phyloP scores from a whole-genome alignment of 116 monocot species.

The Papilionanthe hybrid region DNA sequence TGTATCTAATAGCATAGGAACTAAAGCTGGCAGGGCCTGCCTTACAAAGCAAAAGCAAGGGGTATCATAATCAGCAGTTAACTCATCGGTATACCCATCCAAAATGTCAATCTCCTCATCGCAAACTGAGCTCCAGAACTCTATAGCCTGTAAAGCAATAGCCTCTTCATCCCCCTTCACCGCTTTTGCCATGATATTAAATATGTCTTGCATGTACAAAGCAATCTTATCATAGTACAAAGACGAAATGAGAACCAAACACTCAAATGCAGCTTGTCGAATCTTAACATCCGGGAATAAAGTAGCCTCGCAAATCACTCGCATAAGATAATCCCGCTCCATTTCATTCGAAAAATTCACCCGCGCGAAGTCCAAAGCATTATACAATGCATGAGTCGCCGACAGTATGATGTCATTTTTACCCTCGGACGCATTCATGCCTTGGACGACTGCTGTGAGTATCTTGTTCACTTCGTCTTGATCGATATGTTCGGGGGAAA shows the following conservation, averaged over 20 bases:
- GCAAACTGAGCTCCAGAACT: conserved; percentile 12
- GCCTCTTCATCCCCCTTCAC: conserved; percentile 10
- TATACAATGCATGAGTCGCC: background rate
- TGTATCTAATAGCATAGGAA: conserved; percentile 33
- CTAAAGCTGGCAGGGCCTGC: conserved; percentile 34
- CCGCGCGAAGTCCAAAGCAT: conserved; percentile 7
- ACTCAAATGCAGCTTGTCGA: conserved; percentile 10
- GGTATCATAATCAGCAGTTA: conserved; percentile 27
- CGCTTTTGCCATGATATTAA: conserved; percentile 2
- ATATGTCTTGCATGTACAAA: conserved; percentile 11
- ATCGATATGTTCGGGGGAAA: conserved; percentile 3
- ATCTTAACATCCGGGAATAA: conserved; percentile 4
- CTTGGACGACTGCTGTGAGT: conserved; percentile 11
- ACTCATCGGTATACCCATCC: conserved; percentile 6
- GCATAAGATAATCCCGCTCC: conserved; percentile 7
- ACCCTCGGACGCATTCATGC: conserved; percentile 10
- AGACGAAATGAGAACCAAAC: conserved; percentile 3
- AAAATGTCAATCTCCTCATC: conserved; percentile 13
- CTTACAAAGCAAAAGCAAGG: conserved; percentile 30
- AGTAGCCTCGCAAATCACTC: conserved; percentile 9
- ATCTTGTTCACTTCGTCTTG: conserved; percentile 13
- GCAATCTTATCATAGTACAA: conserved; percentile 4
- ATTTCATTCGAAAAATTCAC: conserved; percentile 11
- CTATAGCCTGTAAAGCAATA: conserved; percentile 7
- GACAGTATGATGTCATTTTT: conserved; percentile 9